These are phyloP conservation scores for Trypethelium eluteriae DNA, from an alignment of 495 filamentous ascomycete species.

Conservation along the genomic window DNA sequence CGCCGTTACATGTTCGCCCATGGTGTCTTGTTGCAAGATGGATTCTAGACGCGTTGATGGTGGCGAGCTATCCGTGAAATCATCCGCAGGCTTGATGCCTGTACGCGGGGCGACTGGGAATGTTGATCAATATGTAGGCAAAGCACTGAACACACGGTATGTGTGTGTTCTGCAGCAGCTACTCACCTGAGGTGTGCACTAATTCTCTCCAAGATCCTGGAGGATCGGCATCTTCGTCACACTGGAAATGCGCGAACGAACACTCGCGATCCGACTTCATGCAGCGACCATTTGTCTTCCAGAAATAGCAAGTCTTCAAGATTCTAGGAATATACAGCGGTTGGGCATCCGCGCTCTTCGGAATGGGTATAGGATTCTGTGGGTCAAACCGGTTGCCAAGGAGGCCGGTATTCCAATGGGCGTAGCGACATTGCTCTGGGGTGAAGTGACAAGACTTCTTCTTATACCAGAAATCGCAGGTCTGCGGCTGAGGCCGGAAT, in stretches of 20 bases:
- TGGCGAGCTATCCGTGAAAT: neutral
- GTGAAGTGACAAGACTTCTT: neutral
- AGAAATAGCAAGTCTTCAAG: neutral
- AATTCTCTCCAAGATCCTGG: neutral
- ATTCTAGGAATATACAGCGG: neutral
- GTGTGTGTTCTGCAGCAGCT: neutral
- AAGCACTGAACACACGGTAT: neutral
- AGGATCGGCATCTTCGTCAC: neutral
- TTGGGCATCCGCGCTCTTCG: neutral
- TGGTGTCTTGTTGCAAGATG: neutral
- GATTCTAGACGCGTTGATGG: neutral
- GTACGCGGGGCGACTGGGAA: neutral
- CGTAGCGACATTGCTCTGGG: slow-evolving; percentile 9
- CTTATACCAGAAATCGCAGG: slow-evolving; percentile 11
- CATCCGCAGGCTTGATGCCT: neutral
- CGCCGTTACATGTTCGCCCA: neutral
- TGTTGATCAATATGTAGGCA: neutral
- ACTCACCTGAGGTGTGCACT: neutral
- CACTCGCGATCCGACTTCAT: slow-evolving; percentile 11
- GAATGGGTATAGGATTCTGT: neutral
- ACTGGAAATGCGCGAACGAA: slow-evolving; percentile 14
- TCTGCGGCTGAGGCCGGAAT: slow-evolving; percentile 2
- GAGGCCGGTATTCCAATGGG: slow-evolving; percentile 10
- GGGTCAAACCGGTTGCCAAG: neutral
- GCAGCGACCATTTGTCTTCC: neutral